These are phyloP conservation scores for Annulohypoxylon moriforme DNA, from an alignment of 495 filamentous ascomycete species.

Conservation along the genomic window DNA sequence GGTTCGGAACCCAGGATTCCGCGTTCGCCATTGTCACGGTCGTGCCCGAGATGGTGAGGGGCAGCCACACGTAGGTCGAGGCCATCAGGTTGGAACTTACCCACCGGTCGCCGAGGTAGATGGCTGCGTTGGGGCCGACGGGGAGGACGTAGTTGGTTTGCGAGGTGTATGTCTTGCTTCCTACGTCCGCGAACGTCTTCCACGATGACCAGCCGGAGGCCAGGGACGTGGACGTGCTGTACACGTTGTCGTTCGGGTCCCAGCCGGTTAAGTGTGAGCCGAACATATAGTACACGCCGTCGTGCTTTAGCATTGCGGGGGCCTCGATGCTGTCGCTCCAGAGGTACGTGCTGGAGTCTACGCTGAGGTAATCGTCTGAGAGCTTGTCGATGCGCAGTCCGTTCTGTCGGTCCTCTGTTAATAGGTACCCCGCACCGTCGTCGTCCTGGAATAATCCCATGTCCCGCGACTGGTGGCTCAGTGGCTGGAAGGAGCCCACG, in stretches of 20 bases:
- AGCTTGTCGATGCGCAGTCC: conserved; percentile 64
- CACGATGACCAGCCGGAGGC: conserved; percentile 68
- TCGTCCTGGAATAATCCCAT: conserved; percentile 70
- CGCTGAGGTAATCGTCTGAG: conserved; percentile 60
- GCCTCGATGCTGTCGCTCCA: conserved; percentile 58
- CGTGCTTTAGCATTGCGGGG: conserved; percentile 55
- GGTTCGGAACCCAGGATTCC: conserved; percentile 64
- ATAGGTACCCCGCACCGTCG: conserved; percentile 70
- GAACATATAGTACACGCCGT: conserved; percentile 55
- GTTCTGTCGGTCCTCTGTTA: conserved; percentile 70
- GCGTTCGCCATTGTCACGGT: conserved; percentile 62
- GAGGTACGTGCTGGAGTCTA: conserved; percentile 63
- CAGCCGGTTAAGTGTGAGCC: conserved; percentile 54
- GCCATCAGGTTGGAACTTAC: conserved; percentile 66
- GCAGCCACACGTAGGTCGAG: conserved; percentile 74
- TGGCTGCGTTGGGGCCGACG: conserved; percentile 53
- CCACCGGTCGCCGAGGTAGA: conserved; percentile 79
- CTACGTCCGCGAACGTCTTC: conserved; percentile 66
- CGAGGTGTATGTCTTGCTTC: conserved; percentile 63
- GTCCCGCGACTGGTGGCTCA: conserved; percentile 67
- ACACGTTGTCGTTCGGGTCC: conserved; percentile 72
- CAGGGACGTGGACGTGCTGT: conserved; percentile 53
- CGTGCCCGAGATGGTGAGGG: conserved; percentile 66
- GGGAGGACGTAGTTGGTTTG: conserved; percentile 65
- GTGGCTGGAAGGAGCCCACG: conserved; percentile 54